These are phyloP conservation scores for Nicotiana noctiflora DNA, from an alignment of 257 asterid species.

Conservation along the genomic window DNA sequence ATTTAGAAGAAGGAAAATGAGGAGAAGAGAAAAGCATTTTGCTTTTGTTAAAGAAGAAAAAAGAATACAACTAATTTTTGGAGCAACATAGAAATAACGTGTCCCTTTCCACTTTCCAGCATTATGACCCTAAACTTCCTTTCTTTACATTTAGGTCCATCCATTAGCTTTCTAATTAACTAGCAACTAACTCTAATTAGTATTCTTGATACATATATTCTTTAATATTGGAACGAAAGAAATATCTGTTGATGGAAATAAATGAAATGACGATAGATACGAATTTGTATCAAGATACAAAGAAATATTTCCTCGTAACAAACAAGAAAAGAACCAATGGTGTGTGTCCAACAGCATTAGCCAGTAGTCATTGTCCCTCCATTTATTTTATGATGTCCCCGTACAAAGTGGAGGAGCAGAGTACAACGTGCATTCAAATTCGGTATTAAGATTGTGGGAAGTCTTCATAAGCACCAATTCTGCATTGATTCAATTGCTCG, in stretches of 20 bases:
- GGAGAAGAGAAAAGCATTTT: too few relatives aligned
- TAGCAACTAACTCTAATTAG: too few relatives aligned
- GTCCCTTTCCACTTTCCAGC: too few relatives aligned
- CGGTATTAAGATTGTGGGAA: not conserved
- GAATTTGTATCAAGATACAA: not conserved
- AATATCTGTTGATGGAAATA: not conserved
- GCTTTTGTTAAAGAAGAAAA: too few relatives aligned
- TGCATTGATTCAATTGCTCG: not conserved
- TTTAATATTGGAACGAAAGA: not conserved
- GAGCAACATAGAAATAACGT: too few relatives aligned
- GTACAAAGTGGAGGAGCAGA: not conserved
- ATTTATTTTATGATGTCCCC: constrained; percentile 5
- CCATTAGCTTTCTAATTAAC: too few relatives aligned
- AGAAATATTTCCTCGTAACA: not conserved
- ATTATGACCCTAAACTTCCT: too few relatives aligned
- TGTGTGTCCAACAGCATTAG: not conserved
- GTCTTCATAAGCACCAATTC: constrained; percentile 5
- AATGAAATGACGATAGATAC: not conserved
- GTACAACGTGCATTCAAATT: not conserved
- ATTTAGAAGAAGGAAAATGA: too few relatives aligned
- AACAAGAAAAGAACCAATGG: not conserved
- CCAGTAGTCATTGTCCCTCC: not conserved
- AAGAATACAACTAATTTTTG: too few relatives aligned
- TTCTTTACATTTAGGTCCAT: too few relatives aligned
- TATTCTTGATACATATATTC: not conserved